A percentile compares a stretch with the other conserved stretches of the same genome.
These are phyloP conservation scores for Aspergillus tamarii DNA, from an alignment of 2,329 filamentous ascomycete species.

Conservation along the genomic window DNA sequence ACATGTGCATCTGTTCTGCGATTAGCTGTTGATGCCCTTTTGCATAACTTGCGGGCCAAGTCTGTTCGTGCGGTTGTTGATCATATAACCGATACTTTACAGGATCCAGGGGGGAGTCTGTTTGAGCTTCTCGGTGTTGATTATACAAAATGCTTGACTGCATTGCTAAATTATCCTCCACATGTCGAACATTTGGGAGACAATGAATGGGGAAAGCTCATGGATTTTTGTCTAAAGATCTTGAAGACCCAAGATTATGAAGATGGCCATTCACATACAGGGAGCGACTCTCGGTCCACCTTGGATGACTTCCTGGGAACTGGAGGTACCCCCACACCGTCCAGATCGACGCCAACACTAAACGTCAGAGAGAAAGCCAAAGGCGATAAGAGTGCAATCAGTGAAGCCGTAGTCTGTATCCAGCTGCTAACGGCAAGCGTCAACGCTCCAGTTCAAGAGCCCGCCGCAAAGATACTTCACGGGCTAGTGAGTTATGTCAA, in stretches of 20 bases:
- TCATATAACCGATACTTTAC: conserved; percentile 77
- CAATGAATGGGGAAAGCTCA: conserved; percentile 68
- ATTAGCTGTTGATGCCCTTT: conserved; percentile 69
- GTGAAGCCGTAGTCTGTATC: conserved; percentile 68
- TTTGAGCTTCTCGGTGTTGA: conserved; percentile 72
- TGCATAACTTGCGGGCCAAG: conserved; percentile 70
- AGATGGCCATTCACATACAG: conserved; percentile 34
- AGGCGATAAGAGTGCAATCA: conserved; percentile 42
- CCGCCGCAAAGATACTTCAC: conserved; percentile 59
- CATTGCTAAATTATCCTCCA: conserved; percentile 70
- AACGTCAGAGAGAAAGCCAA: conserved; percentile 29
- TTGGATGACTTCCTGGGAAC: conserved; percentile 31
- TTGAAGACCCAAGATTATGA: conserved; percentile 46
- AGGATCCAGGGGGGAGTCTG: conserved; percentile 62
- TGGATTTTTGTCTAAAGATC: conserved; percentile 71
- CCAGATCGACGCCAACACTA: conserved; percentile 32
- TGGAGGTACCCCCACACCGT: conserved; percentile 34
- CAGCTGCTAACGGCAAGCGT: conserved; percentile 64
- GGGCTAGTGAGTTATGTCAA: conserved; percentile 65
- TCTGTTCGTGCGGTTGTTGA: conserved; percentile 78
- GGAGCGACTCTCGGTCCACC: conserved; percentile 29
- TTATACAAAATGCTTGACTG: conserved; percentile 75
- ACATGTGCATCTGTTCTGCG: conserved; percentile 73
- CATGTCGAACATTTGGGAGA: conserved; percentile 78
- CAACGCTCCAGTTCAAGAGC: conserved; percentile 67